phyloP scores from a whole-genome alignment of 805 yeast genomes.

The Saccharomycopsis selenospora region DNA sequence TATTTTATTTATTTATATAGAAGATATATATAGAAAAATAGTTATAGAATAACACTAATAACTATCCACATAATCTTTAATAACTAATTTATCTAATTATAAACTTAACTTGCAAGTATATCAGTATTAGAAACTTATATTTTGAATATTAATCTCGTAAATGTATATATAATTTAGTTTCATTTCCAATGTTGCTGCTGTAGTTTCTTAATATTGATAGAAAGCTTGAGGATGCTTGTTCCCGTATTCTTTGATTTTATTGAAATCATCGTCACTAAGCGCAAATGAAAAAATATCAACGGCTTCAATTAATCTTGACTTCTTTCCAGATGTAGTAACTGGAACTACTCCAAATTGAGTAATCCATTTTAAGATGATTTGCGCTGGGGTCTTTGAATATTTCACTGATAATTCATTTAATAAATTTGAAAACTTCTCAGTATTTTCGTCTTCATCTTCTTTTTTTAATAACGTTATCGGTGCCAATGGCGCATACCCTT shows the following conservation, averaged over 20 bases:
- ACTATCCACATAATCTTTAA: no score
- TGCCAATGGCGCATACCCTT: constrained; percentile 64
- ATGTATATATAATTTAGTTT: no score
- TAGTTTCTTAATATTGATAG: no score
- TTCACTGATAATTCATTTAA: constrained; percentile 43
- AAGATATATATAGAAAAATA: no score
- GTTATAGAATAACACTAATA: no score
- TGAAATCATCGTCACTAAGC: constrained; percentile 45
- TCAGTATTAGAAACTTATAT: no score
- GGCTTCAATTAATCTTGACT: constrained; percentile 50
- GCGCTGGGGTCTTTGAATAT: constrained; percentile 54
- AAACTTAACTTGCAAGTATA: no score
- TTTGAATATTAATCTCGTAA: no score
- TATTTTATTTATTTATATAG: no score
- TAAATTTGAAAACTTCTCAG: constrained; percentile 38
- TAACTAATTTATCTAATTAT: no score
- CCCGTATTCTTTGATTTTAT: constrained; percentile 37
- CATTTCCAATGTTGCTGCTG: no score
- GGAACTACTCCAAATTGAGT: constrained; percentile 60
- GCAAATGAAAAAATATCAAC: constrained; percentile 49
- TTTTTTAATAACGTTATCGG: constrained; percentile 48
- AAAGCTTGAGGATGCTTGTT: neutral
- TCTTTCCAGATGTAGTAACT: constrained; percentile 61
- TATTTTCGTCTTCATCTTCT: no score
- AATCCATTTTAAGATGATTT: constrained; percentile 64